Conservation (phyloP, 2,329 filamentous ascomycete genomes). For the Fusarium sp. region DNA sequence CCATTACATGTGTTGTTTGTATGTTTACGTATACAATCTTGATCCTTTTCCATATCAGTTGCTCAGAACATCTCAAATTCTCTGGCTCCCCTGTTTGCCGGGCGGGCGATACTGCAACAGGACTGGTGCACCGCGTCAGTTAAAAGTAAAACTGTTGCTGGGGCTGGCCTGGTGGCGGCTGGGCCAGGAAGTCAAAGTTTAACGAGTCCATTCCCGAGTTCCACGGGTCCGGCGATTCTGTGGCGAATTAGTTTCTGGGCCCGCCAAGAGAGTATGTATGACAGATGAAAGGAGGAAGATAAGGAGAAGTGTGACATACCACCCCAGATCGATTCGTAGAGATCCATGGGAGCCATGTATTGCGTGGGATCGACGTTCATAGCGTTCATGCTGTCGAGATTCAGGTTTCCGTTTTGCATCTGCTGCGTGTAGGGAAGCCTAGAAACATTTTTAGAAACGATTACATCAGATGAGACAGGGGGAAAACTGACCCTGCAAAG, state of each 20-base stretch:
- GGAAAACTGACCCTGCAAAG: conserved; percentile 52
- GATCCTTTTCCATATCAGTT: not conserved
- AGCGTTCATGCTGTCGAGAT: conserved; percentile 58
- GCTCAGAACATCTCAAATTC: not conserved
- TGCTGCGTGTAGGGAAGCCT: conserved; percentile 53
- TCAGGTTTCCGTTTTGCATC: conserved; percentile 49
- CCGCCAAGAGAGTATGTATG: not conserved
- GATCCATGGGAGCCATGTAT: conserved; percentile 74
- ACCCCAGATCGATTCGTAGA: conserved; percentile 76
- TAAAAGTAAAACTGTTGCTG: conserved; percentile 70
- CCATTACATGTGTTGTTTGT: conserved; percentile 13
- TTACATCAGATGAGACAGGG: not conserved
- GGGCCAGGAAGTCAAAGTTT: conserved; percentile 70
- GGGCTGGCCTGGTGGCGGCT: conserved; percentile 68
- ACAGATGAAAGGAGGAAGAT: not conserved
- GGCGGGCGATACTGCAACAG: not conserved
- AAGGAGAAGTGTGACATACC: conserved; percentile 57
- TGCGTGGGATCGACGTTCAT: conserved; percentile 67
- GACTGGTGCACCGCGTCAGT: not conserved
- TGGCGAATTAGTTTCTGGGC: conserved; percentile 26
- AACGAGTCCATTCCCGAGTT: conserved; percentile 66
- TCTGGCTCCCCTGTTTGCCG: not conserved
- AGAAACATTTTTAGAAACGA: conserved; percentile 28
- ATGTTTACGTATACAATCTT: not conserved
- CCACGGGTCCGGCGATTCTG: conserved; percentile 70